Conservation (phyloP, 2,329 filamentous ascomycete species). For the Aspergillus sclerotialis region DNA sequence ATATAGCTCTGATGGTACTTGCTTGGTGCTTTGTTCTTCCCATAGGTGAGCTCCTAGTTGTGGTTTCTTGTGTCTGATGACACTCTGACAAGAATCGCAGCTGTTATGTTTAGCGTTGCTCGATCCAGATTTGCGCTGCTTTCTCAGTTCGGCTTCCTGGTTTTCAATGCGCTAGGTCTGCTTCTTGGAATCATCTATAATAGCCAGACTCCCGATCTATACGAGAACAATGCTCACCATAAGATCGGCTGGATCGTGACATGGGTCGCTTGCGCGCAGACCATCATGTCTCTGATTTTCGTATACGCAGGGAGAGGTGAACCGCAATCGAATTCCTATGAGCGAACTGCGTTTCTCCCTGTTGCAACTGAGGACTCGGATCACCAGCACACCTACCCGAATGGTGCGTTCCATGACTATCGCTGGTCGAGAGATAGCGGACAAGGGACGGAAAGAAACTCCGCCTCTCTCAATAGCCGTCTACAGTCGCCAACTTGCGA, state of each 20-base stretch:
- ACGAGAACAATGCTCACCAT: constrained; percentile 80
- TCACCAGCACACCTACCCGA: constrained; percentile 41
- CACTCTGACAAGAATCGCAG: constrained; percentile 40
- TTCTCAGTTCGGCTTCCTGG: constrained; percentile 61
- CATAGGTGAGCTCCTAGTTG: constrained; percentile 49
- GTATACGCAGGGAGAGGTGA: constrained; percentile 48
- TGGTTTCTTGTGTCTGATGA: constrained; percentile 4
- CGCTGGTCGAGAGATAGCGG: constrained; percentile 66
- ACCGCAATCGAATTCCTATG: constrained; percentile 29
- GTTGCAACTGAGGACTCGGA: constrained; percentile 52
- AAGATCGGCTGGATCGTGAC: constrained; percentile 81
- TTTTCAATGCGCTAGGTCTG: constrained; percentile 57
- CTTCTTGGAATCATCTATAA: constrained; percentile 67
- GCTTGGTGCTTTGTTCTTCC: constrained; percentile 69
- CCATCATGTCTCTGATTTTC: constrained; percentile 60
- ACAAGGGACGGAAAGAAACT: constrained; percentile 65
- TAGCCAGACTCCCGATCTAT: constrained; percentile 73
- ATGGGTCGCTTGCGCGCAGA: constrained; percentile 63
- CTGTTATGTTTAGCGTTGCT: constrained; percentile 78
- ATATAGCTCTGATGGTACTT: constrained; percentile 63
- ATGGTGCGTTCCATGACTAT: constrained; percentile 34
- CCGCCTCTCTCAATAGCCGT: constrained; percentile 59
- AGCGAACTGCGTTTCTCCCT: constrained; percentile 56
- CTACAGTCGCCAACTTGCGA: constrained; percentile 56
- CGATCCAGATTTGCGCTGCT: constrained; percentile 67